Base-by-base conservation (phyloP, 1,284 basidiomycete genomes). In the Albatrellus sp. region DNA sequence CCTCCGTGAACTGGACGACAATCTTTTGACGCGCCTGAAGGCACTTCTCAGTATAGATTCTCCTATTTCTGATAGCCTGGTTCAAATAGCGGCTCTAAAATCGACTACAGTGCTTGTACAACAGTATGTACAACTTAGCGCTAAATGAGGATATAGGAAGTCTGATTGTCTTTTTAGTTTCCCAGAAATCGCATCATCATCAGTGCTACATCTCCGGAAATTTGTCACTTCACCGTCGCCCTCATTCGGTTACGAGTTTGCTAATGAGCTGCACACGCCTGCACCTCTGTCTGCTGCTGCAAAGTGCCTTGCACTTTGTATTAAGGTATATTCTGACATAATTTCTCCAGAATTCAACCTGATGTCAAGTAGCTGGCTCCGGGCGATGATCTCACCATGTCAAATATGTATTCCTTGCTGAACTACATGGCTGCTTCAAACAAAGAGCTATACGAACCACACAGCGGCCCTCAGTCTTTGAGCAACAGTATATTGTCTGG, bases 371-470 rank as follows among this genome's bases (percentile, higher is more conserved):
- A 90, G 86, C 68, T 90, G 45, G 80, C 88, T 11, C 83, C 87
- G 6, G 88, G 88, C 44, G 89, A 94, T 54, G 91, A 94, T 59
- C 75, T 93, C 39, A 76, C 92, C 55, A 84, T 93, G 72, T 96
- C 92, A 2, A 91, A 91, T 53, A 87, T 96, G 77, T 97, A 98
- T 61, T 93, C 91, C 8, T 73, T 98, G 12, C 72, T 98, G 48
- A 97, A 97, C 57, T 88, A 90, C 57, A 83, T 97, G 46, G 79
- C 84, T 2, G 79, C 77, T 32, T 85, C 80, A 13, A 88, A 76
- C 64, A 83, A 82, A 60, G 90, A 81, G 45, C 70, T 77, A 35
- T 72, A 73, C 34, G 83, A 80, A 45, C 67, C 60, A 50, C 63
- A 68, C 1, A 61, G 52, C 37, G 62, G 61, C 50, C 57, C 68